phyloP scores from a whole-genome alignment of 257 asterid species.

The Striga asiatica region DNA sequence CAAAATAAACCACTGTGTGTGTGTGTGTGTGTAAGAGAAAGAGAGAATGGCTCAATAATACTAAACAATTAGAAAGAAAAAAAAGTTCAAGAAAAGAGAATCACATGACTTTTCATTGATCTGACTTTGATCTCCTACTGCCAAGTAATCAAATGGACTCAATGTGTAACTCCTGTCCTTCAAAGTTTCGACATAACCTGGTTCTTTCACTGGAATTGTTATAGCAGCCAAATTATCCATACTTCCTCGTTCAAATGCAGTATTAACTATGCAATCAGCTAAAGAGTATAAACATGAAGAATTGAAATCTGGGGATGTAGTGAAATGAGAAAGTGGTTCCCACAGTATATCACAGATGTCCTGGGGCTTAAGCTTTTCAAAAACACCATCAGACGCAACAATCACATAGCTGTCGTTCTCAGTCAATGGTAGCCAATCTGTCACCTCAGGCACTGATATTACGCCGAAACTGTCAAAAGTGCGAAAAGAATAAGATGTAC shows the following conservation, averaged over 20 bases:
- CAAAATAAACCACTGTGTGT: too few species aligned
- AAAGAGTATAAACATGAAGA: conserved; percentile 54
- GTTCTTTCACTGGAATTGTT: conserved; percentile 44
- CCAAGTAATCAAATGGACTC: conserved; percentile 31
- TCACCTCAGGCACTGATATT: conserved; percentile 92
- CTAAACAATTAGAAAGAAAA: too few species aligned
- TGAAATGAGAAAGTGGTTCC: conserved; percentile 43
- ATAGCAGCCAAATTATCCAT: conserved; percentile 85
- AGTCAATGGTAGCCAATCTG: conserved; percentile 83
- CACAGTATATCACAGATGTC: conserved; percentile 79
- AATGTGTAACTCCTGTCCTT: conserved; percentile 24
- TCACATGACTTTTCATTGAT: conserved; percentile 41
- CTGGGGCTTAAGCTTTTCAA: conserved; percentile 78
- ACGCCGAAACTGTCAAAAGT: conserved; percentile 72
- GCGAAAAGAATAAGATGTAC: conserved; percentile 20
- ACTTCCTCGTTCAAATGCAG: conserved; percentile 80
- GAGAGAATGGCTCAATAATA: too few species aligned
- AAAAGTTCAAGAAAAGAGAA: conserved; percentile 17
- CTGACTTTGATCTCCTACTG: conserved; percentile 37
- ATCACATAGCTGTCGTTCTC: conserved; percentile 79
- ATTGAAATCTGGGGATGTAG: conserved; percentile 28
- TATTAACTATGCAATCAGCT: conserved; percentile 76
- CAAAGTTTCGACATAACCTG: conserved; percentile 24
- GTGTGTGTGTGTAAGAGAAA: too few species aligned
- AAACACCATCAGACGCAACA: conserved; percentile 88